These are phyloP conservation scores for Cryphonectria japonica DNA, from an alignment of 2,329 filamentous ascomycete species.

Conservation along the genomic window DNA sequence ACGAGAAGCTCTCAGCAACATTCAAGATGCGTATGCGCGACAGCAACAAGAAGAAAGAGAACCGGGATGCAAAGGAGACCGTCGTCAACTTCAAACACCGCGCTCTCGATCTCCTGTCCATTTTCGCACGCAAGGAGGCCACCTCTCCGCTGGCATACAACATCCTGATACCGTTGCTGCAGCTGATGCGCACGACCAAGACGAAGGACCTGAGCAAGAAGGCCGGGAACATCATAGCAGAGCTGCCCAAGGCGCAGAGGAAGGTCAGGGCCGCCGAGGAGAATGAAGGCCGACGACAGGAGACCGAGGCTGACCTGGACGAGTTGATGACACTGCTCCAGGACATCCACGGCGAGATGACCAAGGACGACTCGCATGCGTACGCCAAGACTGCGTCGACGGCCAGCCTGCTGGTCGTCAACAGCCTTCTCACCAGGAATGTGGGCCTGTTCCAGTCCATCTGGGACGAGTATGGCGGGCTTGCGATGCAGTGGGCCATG, in stretches of 20 bases:
- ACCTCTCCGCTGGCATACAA: slow-evolving; percentile 68
- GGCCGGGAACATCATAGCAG: slow-evolving; percentile 71
- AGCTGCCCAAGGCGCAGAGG: slow-evolving; percentile 70
- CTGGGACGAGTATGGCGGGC: slow-evolving; percentile 54
- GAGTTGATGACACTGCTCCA: slow-evolving; percentile 60
- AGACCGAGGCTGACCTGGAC: slow-evolving; percentile 35
- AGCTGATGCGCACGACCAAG: slow-evolving; percentile 74
- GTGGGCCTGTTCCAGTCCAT: slow-evolving; percentile 19
- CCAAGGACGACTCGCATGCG: slow-evolving; percentile 65
- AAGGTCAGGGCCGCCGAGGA: slow-evolving; percentile 53
- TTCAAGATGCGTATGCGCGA: slow-evolving; percentile 79
- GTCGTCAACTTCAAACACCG: slow-evolving; percentile 95
- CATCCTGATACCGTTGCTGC: slow-evolving; percentile 76
- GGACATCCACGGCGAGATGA: slow-evolving; percentile 70
- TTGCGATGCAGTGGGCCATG: slow-evolving; percentile 46
- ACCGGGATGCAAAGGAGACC: slow-evolving; percentile 83
- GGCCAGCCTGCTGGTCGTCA: slow-evolving; percentile 69
- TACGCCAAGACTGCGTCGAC: slow-evolving; percentile 77
- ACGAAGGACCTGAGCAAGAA: slow-evolving; percentile 77
- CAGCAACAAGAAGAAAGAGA: slow-evolving; percentile 78
- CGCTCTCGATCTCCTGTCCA: slow-evolving; percentile 82
- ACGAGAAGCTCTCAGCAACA: slow-evolving; percentile 80
- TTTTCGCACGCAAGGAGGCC: slow-evolving; percentile 81
- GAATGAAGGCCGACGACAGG: slow-evolving; percentile 47
- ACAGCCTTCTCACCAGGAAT: slow-evolving; percentile 60